Evolutionary conservation across 2,329 filamentous ascomycete species (phyloP).

Genomic region (Cercospora janseana): DNA sequence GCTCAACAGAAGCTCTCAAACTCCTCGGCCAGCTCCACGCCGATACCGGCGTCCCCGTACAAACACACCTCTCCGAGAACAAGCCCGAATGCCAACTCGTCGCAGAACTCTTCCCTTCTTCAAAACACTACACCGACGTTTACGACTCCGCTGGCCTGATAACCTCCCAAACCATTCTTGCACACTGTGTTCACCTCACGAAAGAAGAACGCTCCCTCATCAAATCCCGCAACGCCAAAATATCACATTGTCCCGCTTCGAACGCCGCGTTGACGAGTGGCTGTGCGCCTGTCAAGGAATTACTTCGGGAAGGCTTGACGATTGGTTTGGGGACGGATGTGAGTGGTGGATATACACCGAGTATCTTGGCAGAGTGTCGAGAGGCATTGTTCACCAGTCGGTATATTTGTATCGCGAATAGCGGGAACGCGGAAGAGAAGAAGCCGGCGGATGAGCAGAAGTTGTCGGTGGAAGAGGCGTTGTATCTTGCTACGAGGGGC

Average conservation of each 20-base stretch:
- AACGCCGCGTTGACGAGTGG: slow-evolving; percentile 83
- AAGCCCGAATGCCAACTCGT: slow-evolving; percentile 70
- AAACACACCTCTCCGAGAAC: slow-evolving; percentile 92
- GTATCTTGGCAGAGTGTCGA: slow-evolving; percentile 76
- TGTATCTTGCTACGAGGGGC: slow-evolving; percentile 85
- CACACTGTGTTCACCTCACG: slow-evolving; percentile 77
- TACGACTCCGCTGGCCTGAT: slow-evolving; percentile 75
- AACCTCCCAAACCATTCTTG: slow-evolving; percentile 71
- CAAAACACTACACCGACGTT: slow-evolving; percentile 67
- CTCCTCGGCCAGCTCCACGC: slow-evolving; percentile 64
- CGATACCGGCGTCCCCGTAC: slow-evolving; percentile 65
- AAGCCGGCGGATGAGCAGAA: slow-evolving; percentile 46
- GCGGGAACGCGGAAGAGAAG: slow-evolving; percentile 2
- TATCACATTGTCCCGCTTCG: slow-evolving; percentile 83
- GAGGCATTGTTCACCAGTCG: slow-evolving; percentile 78
- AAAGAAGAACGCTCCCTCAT: slow-evolving; percentile 66
- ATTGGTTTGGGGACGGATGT: slow-evolving; percentile 91
- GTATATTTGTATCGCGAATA: slow-evolving; percentile 59
- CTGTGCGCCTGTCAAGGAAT: slow-evolving; percentile 68
- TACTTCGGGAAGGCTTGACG: slow-evolving; percentile 71
- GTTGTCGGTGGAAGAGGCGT: slow-evolving; percentile 77
- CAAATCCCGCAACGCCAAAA: slow-evolving; percentile 58
- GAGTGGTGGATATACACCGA: slow-evolving; percentile 79
- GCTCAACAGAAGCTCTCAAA: slow-evolving; percentile 55
- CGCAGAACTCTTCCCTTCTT: slow-evolving; percentile 63